Base-by-base conservation (phyloP, 768 basidiomycete species). In the Mycena capillaripes region DNA sequence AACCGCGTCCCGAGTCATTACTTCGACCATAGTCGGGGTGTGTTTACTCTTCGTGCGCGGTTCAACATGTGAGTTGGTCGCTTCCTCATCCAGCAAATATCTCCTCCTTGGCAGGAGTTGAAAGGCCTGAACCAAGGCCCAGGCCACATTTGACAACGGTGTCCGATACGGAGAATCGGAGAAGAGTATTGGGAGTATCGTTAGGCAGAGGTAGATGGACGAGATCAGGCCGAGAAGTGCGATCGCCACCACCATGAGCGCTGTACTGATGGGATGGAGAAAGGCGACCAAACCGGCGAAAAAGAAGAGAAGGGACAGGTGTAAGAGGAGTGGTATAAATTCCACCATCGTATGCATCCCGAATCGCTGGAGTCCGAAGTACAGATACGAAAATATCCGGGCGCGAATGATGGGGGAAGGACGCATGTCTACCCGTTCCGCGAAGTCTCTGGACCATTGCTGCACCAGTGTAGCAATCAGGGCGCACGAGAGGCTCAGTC, bases 371-470 rank as follows among this genome's bases (percentile, higher is more conserved):
- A 69, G 17, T n/a, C 67, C 67, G 3, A 38, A 52, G n/a, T 69
- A 48, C 16, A 69, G 60, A 29, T 52, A 52, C 25, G 50, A 52
- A 6, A 27, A 52, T 27, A 52, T 52, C 2, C 60, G 29, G 34
- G 67, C 67, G 8, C 59, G 67, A 30, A 57, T 29, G 25, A 48
- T 29, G 2, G 58, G 57, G 23, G 66, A 59, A 12, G 56, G 30
- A 1, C 30, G 40, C n/a, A 32, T 27, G 4, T 40, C 27, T 19
- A 40, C 59, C 19, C 44, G 30, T 21, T 62, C 34, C 9, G 52
- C 36, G n/a, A 67, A 56, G 30, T 67, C 66, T 23, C 66, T 25
- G 3, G 38, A 50, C 66, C 66, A 67, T n/a, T 69, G 67, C 67
- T 69, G 19, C 9, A 69, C 67, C n/a, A 69, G 59, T 10, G 60